A percentile compares a stretch with the other conserved stretches of the same genome.
These are phyloP conservation scores for Lachnum nothofagi DNA, from an alignment of 2,329 filamentous ascomycete genomes.

Conservation along the genomic window DNA sequence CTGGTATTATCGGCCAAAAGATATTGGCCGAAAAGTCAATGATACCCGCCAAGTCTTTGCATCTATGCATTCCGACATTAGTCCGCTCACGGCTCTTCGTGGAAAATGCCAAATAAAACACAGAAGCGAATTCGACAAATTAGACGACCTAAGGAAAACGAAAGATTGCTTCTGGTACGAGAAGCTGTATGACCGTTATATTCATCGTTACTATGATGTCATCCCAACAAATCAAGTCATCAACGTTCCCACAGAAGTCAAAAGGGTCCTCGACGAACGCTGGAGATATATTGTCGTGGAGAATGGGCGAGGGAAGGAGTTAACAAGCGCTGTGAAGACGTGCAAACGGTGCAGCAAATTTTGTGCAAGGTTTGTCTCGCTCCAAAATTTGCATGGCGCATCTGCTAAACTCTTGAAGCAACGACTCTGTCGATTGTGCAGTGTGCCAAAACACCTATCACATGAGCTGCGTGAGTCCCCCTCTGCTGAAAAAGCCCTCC, in stretches of 20 bases:
- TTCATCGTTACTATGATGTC: slow-evolving; percentile 95
- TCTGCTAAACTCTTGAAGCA: slow-evolving; percentile 45
- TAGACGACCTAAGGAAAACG: slow-evolving; percentile 78
- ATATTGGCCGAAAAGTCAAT: slow-evolving; percentile 85
- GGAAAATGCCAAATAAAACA: slow-evolving; percentile 91
- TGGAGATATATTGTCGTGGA: slow-evolving; percentile 97
- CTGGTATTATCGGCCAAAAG: slow-evolving; percentile 96
- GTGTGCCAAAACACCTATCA: slow-evolving; percentile 94
- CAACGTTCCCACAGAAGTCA: slow-evolving; percentile 92
- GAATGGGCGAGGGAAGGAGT: slow-evolving; percentile 85
- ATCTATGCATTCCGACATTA: slow-evolving; percentile 97
- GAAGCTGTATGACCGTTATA: slow-evolving; percentile 96
- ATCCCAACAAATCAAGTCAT: slow-evolving; percentile 89
- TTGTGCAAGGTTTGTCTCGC: slow-evolving; percentile 71
- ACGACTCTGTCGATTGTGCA: slow-evolving; percentile 94
- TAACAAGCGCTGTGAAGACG: slow-evolving; percentile 90
- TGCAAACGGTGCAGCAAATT: slow-evolving; percentile 91
- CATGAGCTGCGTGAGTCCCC: slow-evolving; percentile 94
- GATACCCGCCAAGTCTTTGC: slow-evolving; percentile 90
- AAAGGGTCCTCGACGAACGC: slow-evolving; percentile 89
- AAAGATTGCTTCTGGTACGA: slow-evolving; percentile 95
- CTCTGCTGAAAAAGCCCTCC: slow-evolving; percentile 89
- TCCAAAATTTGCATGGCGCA: neutral
- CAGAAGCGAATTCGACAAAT: slow-evolving; percentile 73
- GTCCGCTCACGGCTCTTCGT: slow-evolving; percentile 83